Conservation (phyloP, 441 rosid species). For the Bruguiera hainesii region DNA sequence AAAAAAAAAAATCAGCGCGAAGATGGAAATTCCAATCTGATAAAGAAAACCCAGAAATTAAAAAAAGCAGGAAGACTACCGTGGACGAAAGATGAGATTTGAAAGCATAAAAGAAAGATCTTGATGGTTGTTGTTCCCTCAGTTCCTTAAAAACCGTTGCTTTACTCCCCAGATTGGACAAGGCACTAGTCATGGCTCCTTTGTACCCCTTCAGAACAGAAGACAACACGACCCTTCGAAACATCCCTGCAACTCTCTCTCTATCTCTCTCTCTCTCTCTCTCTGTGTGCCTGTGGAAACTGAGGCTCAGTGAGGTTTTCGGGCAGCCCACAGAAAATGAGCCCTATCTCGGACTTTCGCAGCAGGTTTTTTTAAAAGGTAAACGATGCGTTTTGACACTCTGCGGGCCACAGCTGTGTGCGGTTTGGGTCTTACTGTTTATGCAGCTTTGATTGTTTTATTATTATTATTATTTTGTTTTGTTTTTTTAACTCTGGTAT, state of each 20-base stretch:
- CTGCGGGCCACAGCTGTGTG: neutral
- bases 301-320: conserved; percentile 8
- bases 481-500: too few species aligned
- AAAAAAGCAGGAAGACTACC: neutral
- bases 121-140: conserved; percentile 8
- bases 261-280: neutral
- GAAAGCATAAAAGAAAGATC: conserved; percentile 15
- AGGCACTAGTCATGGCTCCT: conserved; percentile 2
- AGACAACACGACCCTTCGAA: conserved; percentile 16
- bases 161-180: conserved; percentile 12
- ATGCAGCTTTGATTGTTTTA: too few species aligned
- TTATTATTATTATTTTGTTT: too few species aligned
- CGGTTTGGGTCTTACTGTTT: too few species aligned
- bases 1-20: neutral
- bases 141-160: neutral
- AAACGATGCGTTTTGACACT: neutral
- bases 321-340: neutral
- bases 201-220: conserved; percentile 25
- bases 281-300: neutral
- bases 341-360: neutral
- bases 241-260: conserved; percentile 16
- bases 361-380: neutral
- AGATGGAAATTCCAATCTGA: neutral
- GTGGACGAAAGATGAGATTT: conserved; percentile 1
- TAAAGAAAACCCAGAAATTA: neutral